Evolutionary conservation across 208 protist species (phyloP).

Genomic region (Wallacemonas collosoma): DNA sequence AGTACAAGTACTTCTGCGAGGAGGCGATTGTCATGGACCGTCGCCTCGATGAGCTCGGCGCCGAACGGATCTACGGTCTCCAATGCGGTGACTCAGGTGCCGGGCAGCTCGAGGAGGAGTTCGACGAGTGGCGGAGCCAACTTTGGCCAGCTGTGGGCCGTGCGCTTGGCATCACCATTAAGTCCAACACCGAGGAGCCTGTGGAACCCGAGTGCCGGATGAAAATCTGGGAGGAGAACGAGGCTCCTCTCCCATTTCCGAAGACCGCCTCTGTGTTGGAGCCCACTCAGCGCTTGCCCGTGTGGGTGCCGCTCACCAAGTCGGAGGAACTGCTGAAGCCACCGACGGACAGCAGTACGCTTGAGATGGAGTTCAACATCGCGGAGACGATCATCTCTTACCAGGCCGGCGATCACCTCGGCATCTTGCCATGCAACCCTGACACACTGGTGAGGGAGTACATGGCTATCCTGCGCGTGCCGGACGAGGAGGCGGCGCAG

Average conservation of each 20-base stretch:
- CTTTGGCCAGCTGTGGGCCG: conserved; percentile 84
- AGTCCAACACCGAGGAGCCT: conserved; percentile 65
- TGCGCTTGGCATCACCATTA: conserved; percentile 75
- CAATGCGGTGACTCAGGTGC: conserved; percentile 76
- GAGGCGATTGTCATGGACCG: conserved; percentile 86
- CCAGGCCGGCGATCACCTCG: conserved; percentile 95
- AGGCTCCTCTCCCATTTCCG: conserved; percentile 80
- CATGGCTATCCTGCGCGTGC: conserved; percentile 54
- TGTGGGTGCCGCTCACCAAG: conserved; percentile 67
- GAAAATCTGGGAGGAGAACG: conserved; percentile 80
- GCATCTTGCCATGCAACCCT: conserved; percentile 92
- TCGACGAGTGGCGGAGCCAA: conserved; percentile 83
- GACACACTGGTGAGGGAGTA: conserved; percentile 83
- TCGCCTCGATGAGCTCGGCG: conserved; percentile 87
- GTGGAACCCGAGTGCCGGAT: conserved; percentile 83
- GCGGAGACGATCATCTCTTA: conserved; percentile 86
- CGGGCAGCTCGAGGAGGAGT: conserved; percentile 86
- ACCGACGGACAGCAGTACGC: conserved; percentile 62
- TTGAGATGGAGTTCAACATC: conserved; percentile 88
- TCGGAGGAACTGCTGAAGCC: conserved; percentile 82
- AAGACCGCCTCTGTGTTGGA: conserved; percentile 88
- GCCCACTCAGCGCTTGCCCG: conserved; percentile 83
- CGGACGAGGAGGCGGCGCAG: conserved; percentile 56
- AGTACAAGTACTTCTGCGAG: conserved; percentile 92
- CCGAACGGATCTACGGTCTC: conserved; percentile 78